These are phyloP conservation scores for Diaporthe sp. DNA, from an alignment of 2,329 filamentous ascomycete species.

Conservation along the genomic window DNA sequence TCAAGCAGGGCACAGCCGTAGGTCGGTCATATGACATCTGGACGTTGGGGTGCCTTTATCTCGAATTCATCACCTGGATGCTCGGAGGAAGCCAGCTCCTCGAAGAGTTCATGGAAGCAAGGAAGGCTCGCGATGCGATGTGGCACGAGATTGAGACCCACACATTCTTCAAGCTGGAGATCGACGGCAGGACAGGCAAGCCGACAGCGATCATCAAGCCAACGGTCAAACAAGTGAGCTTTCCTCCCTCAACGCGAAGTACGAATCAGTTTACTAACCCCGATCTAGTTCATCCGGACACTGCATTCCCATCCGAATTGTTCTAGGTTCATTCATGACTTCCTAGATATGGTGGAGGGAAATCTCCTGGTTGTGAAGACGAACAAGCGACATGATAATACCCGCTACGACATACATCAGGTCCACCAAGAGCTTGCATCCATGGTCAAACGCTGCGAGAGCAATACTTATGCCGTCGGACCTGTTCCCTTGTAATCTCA, in stretches of 20 bases:
- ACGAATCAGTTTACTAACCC: neutral
- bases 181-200: neutral
- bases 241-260: fast-evolving
- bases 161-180: constrained; percentile 15
- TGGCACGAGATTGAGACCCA: constrained; percentile 6
- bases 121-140: neutral
- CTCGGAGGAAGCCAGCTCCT: neutral
- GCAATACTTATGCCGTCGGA: neutral
- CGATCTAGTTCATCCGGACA: neutral
- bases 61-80: constrained; percentile 29
- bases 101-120: neutral
- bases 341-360: constrained; percentile 1
- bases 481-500: neutral
- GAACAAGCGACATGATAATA: neutral
- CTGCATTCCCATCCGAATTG: neutral
- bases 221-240: neutral
- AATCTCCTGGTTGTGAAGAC: constrained; percentile 12
- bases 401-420: neutral
- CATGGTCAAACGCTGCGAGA: neutral
- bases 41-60: constrained; percentile 8
- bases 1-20: neutral
- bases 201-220: neutral
- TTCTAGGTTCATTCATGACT: constrained; percentile 12
- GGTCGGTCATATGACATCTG: constrained; percentile 29
- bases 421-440: neutral